Evolutionary conservation across 176 grass and related monocot genomes (phyloP), one percentile per base, ranked within the genome.

Genomic region (Oryza punctata): DNA sequence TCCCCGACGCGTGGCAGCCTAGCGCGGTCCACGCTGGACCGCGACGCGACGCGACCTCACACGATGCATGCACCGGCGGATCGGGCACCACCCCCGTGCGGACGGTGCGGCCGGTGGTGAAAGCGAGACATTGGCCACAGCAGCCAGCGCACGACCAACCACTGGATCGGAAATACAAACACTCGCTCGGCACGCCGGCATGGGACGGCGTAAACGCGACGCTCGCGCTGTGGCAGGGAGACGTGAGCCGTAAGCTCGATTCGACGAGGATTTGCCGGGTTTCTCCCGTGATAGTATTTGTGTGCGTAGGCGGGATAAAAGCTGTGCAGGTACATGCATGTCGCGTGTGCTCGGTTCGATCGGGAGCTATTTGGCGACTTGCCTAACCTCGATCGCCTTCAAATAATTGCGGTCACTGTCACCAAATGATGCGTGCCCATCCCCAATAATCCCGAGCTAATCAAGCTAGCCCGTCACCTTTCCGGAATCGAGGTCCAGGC

Each of bases 321-420:
- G n/a, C 13, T 12, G 45, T 10, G 44, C 41, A 2, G 43, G 43
- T 47, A 14, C 12, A 47, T 47, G 5, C 32, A 33, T 33, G 45
- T 47, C 12, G 45, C 14, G 5, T 10, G 49, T 18, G 15, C 16
- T 54, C 49, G 49, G 18, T 54, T 50, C 16, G 35, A 37, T 37
- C 35, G 49, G 9, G 49, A 54, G 49, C 15, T 19, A 7, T 19
- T 54, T 19, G 49, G 16, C 14, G 47, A 50, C 14, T 54, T 10
- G 49, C 49, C 16, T 19, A 54, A 43, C 13, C 7, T 4, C 7
- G 19, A 59, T 59, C 10, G 12, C 69, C 0, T 37, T 37, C 65
- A 15, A 16, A 68, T 80, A 80, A 80, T 84, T 63, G 82, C n/a
- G 8, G 70, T 85, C 76, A 6, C 70, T 76, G 37, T 89, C 77